phyloP scores from a whole-genome alignment of 192 early-diverging fungal species.

The Coemansia guatemalensis region DNA sequence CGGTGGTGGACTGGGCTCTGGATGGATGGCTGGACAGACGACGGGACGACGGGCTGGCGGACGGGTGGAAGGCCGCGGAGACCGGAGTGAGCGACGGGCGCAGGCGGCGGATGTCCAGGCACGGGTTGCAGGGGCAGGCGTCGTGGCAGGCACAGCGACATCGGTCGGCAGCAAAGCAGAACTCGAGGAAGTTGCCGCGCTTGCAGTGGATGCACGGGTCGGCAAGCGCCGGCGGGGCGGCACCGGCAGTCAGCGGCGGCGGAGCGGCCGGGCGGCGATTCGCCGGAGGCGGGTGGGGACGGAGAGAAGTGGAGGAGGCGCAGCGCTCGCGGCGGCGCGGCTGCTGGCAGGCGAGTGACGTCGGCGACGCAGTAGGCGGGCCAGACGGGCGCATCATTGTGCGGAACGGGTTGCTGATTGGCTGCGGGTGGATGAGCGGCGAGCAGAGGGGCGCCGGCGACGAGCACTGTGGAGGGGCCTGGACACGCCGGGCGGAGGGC shows the following conservation, averaged over 20 bases:
- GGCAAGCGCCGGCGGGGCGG: not conserved
- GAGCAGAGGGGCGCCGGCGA: conserved; percentile 1
- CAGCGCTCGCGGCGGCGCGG: not conserved
- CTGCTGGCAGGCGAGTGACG: not conserved
- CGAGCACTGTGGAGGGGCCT: not conserved
- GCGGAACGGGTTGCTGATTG: conserved; percentile 38
- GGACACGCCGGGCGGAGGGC: not conserved
- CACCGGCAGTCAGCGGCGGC: not conserved
- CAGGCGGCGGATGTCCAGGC: conserved; percentile 30
- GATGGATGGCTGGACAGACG: too few relatives aligned
- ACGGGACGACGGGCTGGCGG: too few relatives aligned
- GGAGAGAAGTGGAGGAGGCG: not conserved
- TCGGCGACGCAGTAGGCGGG: too few relatives aligned
- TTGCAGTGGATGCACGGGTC: conserved; percentile 40
- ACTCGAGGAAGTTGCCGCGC: conserved; percentile 44
- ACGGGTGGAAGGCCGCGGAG: too few relatives aligned
- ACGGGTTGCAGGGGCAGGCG: conserved; percentile 48
- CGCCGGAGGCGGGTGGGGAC: not conserved
- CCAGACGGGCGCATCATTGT: conserved; percentile 15
- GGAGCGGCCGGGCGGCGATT: not conserved
- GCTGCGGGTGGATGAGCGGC: conserved; percentile 25
- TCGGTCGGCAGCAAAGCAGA: conserved; percentile 37
- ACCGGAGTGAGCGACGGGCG: conserved; percentile 2
- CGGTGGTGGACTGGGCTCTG: too few relatives aligned
- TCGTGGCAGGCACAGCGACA: conserved; percentile 37